Evolutionary conservation across 306 rosid species (phyloP), one percentile per base, ranked within the genome.

Genomic region (Amphicarpaea edgeworthii): DNA sequence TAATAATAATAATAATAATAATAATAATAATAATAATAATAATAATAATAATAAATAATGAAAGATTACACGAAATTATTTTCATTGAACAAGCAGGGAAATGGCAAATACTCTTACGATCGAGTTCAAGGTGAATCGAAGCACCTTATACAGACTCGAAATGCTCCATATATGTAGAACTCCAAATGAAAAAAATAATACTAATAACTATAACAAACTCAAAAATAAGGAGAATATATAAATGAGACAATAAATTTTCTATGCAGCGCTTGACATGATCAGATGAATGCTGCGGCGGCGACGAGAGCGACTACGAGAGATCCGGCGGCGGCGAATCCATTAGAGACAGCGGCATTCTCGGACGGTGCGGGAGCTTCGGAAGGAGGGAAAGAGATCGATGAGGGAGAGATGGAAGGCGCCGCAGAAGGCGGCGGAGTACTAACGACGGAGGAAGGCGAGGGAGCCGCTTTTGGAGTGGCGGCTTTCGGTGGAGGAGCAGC

Each of bases 351-450:
- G 6, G 67, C 80, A 7, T 46, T 82, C 0, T 0, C 15, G 3
- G 86, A 8, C 0, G 86, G 88, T 8, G 47, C 67, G 1, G 80
- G 86, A 21, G 86, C 75, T 6, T 51, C 63, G 5, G 85, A 23
- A 2, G 88, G 88, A 43, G 86, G 77, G 1, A 26, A 0, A 1
- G 88, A 28, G 59, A 79, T 82, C 5, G 82, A 75, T 2, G 82
- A 10, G 0, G 88, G 70, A 62, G 88, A 3, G 12, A 21, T 6
- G 23, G 79, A 46, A 45, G 79, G 60, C 0, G 77, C 3, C 5
- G 82, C 80, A 15, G 80, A 32, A 21, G 79, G 0, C 0, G 77
- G 81, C 5, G 82, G 87, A 71, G 83, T 68, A 16, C 17, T 43
- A 8, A 6, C 8, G 6, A 0, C 16, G 12, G 72, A 16, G 68